A percentile compares a stretch with the other conserved stretches of the same genome.
These are phyloP conservation scores for Aspergillus sp. DNA, from an alignment of 2,329 filamentous ascomycete genomes.

Conservation along the genomic window DNA sequence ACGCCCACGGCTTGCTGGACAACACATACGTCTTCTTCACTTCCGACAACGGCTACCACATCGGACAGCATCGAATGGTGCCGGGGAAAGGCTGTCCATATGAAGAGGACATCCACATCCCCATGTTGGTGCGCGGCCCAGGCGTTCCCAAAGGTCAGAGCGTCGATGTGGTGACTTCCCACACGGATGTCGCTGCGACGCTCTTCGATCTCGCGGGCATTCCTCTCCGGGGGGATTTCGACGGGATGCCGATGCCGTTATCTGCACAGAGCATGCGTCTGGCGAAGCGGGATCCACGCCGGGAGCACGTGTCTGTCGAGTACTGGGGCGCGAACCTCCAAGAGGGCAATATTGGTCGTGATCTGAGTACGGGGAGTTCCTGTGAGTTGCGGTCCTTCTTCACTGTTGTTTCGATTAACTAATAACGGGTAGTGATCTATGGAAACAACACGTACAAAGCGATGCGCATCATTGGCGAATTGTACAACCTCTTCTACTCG, in stretches of 20 bases:
- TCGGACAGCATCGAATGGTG: conserved; percentile 55
- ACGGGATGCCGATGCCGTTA: conserved; percentile 52
- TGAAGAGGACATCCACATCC: conserved; percentile 57
- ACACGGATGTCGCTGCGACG: conserved; percentile 62
- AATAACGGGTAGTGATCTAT: background rate
- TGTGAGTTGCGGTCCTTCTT: background rate
- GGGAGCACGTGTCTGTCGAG: background rate
- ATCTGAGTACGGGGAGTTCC: background rate
- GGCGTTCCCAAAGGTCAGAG: conserved; percentile 44
- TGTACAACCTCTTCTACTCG: conserved; percentile 38
- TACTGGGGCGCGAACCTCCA: background rate
- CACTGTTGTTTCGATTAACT: background rate
- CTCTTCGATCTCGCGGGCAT: conserved; percentile 44
- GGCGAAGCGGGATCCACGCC: background rate
- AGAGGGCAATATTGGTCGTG: background rate
- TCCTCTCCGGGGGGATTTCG: conserved; percentile 48
- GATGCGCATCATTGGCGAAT: conserved; percentile 29
- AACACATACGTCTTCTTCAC: conserved; percentile 59
- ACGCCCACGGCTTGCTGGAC: conserved; percentile 37
- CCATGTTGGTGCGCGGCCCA: conserved; percentile 57
- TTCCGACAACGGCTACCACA: conserved; percentile 58
- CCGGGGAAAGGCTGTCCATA: conserved; percentile 56
- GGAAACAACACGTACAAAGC: conserved; percentile 40
- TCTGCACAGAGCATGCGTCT: conserved; percentile 9
- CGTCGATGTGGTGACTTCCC: conserved; percentile 51